Evolutionary conservation across 371 early-diverging fungal species (phyloP), one percentile per base, ranked within the genome.

Genomic region (Rhizopus stolonifer): DNA sequence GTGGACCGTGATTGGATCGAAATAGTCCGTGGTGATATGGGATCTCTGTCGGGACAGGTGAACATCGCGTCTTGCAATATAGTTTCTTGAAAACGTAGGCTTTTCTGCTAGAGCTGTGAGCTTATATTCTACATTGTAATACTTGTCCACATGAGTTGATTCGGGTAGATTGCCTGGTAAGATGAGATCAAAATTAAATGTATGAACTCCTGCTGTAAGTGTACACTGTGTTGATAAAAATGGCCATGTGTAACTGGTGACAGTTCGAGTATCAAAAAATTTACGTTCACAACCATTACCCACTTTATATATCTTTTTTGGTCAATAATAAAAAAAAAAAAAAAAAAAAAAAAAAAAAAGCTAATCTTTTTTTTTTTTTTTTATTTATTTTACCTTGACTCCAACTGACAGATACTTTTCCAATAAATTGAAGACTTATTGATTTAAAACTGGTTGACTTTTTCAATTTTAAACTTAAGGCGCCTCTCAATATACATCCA

Each of bases 401-500:
- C 68, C 68, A 68, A 24, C 56, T 54, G 6, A 59, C 56, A 17
- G 54, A 57, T 18, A 65, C 56, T 19, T 49, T 52, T 7, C 65
- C 70, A 38, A 33, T 32, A 21, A 69, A 65, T 11, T 45, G 31
- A 9, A 69, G 39, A 8, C 21, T 18, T 14, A 69, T 17, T 6
- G 70, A 56, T 29, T 62, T 59, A 22, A 69, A 43, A n/a, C 45
- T 46, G 5, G 63, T 56, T 3, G 60, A 36, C 18, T 57, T 59
- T 15, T 45, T 46, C 18, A 65, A 49, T 36, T 57, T 42, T 17
- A 69, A 32, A 25, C 48, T 48, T 22, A 69, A 42, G 1, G 52
- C 60, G 4, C 70, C 70, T 56, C 70, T 56, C 34, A 69, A 33
- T 3, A 69, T 60, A 54, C 70, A 69, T 9, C 70, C 70, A 40